These are phyloP conservation scores for Colletotrichum karsti DNA, from an alignment of 2,329 filamentous ascomycete species.

Conservation along the genomic window DNA sequence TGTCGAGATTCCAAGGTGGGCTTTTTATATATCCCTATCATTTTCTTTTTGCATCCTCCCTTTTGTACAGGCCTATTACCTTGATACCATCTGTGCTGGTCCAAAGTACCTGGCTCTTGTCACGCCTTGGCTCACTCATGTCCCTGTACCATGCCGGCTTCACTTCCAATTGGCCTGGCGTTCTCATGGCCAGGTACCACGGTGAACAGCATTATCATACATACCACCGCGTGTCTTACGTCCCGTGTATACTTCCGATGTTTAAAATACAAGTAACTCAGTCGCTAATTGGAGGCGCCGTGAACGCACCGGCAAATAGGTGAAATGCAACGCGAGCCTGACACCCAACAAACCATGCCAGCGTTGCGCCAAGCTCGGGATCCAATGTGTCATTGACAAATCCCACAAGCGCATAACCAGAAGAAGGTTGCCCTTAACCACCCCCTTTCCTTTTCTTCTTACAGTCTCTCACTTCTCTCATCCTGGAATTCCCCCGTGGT, in stretches of 20 bases:
- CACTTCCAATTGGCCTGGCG: slow-evolving; percentile 14
- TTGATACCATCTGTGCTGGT: too few species aligned
- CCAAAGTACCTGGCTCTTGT: too few species aligned
- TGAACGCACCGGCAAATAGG: slow-evolving; percentile 38
- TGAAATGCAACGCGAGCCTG: slow-evolving; percentile 52
- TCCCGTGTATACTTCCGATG: background rate
- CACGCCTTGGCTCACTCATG: too few species aligned
- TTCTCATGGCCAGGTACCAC: background rate
- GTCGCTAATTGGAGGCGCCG: background rate
- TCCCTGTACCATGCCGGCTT: background rate
- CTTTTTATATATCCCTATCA: background rate
- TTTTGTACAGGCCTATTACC: too few species aligned
- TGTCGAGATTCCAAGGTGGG: slow-evolving; percentile 47
- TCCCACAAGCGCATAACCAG: slow-evolving; percentile 55
- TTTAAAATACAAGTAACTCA: background rate
- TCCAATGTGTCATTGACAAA: slow-evolving; percentile 55
- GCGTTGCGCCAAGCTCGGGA: slow-evolving; percentile 52
- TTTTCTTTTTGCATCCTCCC: background rate
- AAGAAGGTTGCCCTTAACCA: slow-evolving; percentile 44
- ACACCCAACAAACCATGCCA: slow-evolving; percentile 50
- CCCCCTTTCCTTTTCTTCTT: background rate
- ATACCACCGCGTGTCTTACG: background rate
- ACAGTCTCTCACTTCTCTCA: background rate
- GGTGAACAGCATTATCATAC: background rate
- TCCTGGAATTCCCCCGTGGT: background rate